Conservation (phyloP, 306 rosid genomes). For the Vigna reflexopilosa region DNA sequence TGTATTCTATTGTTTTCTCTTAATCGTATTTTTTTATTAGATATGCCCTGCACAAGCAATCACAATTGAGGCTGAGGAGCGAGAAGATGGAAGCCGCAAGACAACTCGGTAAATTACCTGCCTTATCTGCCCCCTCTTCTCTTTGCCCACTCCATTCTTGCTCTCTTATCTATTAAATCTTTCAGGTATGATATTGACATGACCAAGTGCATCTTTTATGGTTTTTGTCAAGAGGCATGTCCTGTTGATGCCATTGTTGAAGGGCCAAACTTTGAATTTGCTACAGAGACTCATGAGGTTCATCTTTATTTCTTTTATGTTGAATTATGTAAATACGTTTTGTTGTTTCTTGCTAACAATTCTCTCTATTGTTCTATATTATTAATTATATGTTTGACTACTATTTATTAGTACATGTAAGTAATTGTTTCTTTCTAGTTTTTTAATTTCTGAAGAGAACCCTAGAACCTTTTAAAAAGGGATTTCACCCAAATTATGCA, state of each 20-base stretch:
- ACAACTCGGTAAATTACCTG: slow-evolving; percentile 76
- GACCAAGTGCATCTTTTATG: slow-evolving; percentile 99
- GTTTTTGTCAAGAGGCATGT: slow-evolving; percentile 99
- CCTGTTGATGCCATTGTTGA: slow-evolving; percentile 99
- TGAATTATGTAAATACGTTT: background rate
- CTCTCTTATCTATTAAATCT: slow-evolving; percentile 38
- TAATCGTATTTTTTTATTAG: slow-evolving; percentile 49
- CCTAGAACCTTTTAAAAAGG: too few species aligned
- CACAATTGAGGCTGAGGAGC: slow-evolving; percentile 98
- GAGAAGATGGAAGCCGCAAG: slow-evolving; percentile 99
- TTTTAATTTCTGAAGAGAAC: too few species aligned
- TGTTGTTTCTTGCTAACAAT: background rate
- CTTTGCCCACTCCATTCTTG: background rate
- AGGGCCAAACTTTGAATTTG: slow-evolving; percentile 96
- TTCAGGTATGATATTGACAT: slow-evolving; percentile 99
- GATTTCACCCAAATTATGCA: background rate
- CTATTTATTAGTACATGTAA: background rate
- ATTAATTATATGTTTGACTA: slow-evolving; percentile 9
- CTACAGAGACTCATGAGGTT: slow-evolving; percentile 99
- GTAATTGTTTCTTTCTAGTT: background rate
- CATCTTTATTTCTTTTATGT: slow-evolving; percentile 24
- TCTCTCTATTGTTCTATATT: slow-evolving; percentile 3
- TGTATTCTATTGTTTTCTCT: slow-evolving; percentile 30
- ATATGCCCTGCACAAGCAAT: slow-evolving; percentile 99
- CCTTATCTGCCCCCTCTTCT: slow-evolving; percentile 2